phyloP scores from a whole-genome alignment of 495 filamentous ascomycete genomes.

The Barbatosphaeria neglecta region DNA sequence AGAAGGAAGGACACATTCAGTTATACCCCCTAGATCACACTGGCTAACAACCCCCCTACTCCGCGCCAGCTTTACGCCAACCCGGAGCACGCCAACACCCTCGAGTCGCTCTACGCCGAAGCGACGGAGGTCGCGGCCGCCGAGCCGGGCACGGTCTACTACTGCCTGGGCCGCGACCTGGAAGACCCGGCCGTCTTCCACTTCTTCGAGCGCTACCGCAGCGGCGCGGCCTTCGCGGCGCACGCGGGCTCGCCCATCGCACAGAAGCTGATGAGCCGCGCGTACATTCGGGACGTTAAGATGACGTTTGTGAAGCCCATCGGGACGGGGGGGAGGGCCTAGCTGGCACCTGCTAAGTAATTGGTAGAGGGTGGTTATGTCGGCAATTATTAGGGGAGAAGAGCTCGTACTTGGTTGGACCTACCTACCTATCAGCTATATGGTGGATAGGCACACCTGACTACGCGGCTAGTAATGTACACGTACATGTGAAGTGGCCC shows the following conservation, averaged over 20 bases:
- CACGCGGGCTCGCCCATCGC: slow-evolving; percentile 22
- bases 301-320: slow-evolving; percentile 18
- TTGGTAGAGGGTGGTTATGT: too few relatives aligned
- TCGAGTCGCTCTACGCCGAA: slow-evolving; percentile 21
- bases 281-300: slow-evolving; percentile 15
- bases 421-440: too few relatives aligned
- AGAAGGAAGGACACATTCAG: too few relatives aligned
- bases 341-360: too few relatives aligned
- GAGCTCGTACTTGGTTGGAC: too few relatives aligned
- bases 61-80: slow-evolving; percentile 14
- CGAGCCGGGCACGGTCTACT: slow-evolving; percentile 23
- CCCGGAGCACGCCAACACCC: slow-evolving; percentile 22
- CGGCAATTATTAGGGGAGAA: too few relatives aligned
- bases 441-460: too few relatives aligned
- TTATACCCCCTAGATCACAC: too few relatives aligned
- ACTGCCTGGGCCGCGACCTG: slow-evolving; percentile 16
- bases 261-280: slow-evolving; percentile 18
- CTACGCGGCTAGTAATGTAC: too few relatives aligned
- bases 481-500: too few relatives aligned
- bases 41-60: neutral
- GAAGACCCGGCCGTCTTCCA: slow-evolving; percentile 20
- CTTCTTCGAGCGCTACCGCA: slow-evolving; percentile 24
- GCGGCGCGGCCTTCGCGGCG: slow-evolving; percentile 15
- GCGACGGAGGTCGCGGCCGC: slow-evolving; percentile 17
- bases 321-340: too few relatives aligned